These are phyloP conservation scores for Saccharata proteae DNA, from an alignment of 2,329 filamentous ascomycete genomes.

Conservation along the genomic window DNA sequence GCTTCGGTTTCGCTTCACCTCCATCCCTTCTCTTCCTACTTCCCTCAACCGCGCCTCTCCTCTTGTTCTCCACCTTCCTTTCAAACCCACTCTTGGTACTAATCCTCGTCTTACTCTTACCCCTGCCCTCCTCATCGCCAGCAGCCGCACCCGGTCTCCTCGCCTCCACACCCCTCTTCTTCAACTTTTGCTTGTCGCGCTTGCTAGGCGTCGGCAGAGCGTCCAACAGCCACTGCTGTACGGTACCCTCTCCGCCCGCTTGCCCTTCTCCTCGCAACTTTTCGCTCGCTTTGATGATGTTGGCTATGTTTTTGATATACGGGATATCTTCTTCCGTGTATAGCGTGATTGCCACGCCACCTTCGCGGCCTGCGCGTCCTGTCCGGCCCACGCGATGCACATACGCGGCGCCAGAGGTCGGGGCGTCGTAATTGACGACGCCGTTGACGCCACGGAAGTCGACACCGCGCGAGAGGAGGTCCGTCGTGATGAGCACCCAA, in stretches of 20 bases:
- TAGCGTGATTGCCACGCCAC: conserved; percentile 82
- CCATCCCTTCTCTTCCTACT: conserved; percentile 20
- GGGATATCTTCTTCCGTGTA: conserved; percentile 94
- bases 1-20: conserved; percentile 11
- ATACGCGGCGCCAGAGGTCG: conserved; percentile 78
- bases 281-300: conserved; percentile 78
- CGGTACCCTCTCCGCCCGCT: conserved; percentile 34
- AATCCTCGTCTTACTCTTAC: conserved; percentile 44
- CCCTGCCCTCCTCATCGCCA: conserved; percentile 16
- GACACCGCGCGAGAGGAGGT: conserved; percentile 80
- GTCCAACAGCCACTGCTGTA: conserved; percentile 65
- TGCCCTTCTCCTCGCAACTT: conserved; percentile 41
- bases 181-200: conserved; percentile 70
- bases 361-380: conserved; percentile 73
- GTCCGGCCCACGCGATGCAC: conserved; percentile 90
- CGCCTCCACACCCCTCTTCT: conserved; percentile 68
- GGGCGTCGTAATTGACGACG: conserved; percentile 95
- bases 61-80: conserved; percentile 55
- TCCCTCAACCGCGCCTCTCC: conserved; percentile 36
- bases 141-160: conserved; percentile 37
- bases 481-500: conserved; percentile 94
- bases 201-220: conserved; percentile 75
- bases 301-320: conserved; percentile 80
- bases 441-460: conserved; percentile 94
- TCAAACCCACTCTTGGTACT: conserved; percentile 74